Conservation (phyloP, 805 yeast genomes). For the Gaillardinia entomophila region DNA sequence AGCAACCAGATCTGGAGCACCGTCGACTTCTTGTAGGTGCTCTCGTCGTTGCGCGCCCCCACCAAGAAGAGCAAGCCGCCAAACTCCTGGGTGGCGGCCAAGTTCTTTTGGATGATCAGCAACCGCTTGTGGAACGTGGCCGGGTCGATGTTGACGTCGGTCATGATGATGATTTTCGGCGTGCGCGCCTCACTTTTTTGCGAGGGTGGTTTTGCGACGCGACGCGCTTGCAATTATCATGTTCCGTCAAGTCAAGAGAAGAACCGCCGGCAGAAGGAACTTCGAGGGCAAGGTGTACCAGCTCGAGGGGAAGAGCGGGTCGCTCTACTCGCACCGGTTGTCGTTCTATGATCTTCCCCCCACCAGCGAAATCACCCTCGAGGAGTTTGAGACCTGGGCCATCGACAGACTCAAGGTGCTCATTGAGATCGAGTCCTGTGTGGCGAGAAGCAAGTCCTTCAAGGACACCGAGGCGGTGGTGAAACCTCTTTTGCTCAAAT, state of each 20-base stretch:
- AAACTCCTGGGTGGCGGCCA: conserved; percentile 16
- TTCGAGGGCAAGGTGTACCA: conserved; percentile 38
- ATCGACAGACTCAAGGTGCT: conserved; percentile 81
- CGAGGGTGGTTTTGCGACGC: not conserved
- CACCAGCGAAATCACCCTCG: conserved; percentile 77
- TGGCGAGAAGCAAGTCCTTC: conserved; percentile 55
- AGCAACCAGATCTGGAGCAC: conserved; percentile 85
- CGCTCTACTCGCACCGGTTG: conserved; percentile 52
- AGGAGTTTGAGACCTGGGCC: conserved; percentile 94
- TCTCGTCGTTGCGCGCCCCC: conserved; percentile 83
- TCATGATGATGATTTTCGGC: conserved; percentile 30
- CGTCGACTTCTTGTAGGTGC: conserved; percentile 85
- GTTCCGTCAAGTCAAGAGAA: conserved; percentile 71
- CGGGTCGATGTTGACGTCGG: conserved; percentile 54
- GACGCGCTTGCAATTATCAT: conserved; percentile 23
- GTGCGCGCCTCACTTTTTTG: not conserved
- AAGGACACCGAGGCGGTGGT: conserved; percentile 63
- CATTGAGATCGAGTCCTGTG: conserved; percentile 75
- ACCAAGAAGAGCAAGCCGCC: conserved; percentile 51
- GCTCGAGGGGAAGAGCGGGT: conserved; percentile 21
- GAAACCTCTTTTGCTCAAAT: conserved; percentile 58
- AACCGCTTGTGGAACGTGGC: conserved; percentile 49
- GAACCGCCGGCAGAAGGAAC: conserved; percentile 68
- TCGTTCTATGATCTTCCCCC: conserved; percentile 79
- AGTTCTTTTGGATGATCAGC: conserved; percentile 30